These are phyloP conservation scores for Ailanthus altissimus DNA, from an alignment of 345 rosid species.

Conservation along the genomic window DNA sequence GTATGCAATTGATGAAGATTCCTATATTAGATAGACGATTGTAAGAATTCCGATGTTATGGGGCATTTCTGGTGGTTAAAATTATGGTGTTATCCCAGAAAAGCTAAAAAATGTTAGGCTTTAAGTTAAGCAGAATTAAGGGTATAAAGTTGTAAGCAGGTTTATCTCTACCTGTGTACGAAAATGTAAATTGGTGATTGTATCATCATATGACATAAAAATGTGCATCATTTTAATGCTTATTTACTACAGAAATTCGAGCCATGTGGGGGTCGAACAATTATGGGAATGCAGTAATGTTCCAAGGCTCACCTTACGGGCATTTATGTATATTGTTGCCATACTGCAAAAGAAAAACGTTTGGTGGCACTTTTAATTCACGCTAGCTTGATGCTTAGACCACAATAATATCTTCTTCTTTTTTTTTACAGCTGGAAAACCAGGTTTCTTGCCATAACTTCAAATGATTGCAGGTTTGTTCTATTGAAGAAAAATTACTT, in stretches of 20 bases:
- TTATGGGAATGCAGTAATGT: neutral
- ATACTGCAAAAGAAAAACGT: neutral
- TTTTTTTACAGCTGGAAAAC: neutral
- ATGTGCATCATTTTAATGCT: too few species aligned
- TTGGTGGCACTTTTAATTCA: neutral
- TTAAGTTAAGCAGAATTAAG: neutral
- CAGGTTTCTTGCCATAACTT: neutral
- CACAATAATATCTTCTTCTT: too few species aligned
- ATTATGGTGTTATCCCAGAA: neutral
- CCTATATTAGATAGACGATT: neutral
- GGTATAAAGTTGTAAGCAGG: conserved; percentile 10
- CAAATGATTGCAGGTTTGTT: neutral
- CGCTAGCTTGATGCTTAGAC: neutral
- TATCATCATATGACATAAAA: neutral
- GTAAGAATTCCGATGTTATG: conserved; percentile 14
- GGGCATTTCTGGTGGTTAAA: neutral
- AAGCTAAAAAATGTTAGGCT: neutral
- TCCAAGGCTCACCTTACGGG: too few species aligned
- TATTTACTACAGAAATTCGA: too few species aligned
- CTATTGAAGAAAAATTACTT: neutral
- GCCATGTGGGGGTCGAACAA: neutral
- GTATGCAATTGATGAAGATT: conserved; percentile 8
- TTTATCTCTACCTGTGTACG: neutral
- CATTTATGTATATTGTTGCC: neutral
- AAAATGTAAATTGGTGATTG: neutral